phyloP scores from a whole-genome alignment of 768 basidiomycete genomes.

The Leccinum sublutescens region DNA sequence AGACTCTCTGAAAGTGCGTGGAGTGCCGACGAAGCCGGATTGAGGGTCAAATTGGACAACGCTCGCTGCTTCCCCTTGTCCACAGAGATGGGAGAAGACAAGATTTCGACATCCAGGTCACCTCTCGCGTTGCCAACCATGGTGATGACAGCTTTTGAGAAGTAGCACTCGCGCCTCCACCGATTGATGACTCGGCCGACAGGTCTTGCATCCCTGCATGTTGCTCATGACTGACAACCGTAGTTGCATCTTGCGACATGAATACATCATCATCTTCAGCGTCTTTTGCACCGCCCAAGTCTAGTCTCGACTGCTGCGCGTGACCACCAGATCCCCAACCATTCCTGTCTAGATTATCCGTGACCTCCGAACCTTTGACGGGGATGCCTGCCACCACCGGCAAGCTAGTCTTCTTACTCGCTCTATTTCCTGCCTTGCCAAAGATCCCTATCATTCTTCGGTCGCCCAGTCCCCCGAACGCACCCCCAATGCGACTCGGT shows the following conservation, averaged over 20 bases:
- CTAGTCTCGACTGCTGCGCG: neutral
- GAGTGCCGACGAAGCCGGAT: constrained; percentile 10
- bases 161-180: no score
- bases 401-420: constrained; percentile 44
- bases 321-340: neutral
- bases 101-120: constrained; percentile 13
- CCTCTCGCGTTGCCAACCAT: constrained; percentile 4
- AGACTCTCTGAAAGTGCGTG: no score
- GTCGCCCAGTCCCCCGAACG: neutral
- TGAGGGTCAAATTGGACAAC: constrained; percentile 19
- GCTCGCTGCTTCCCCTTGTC: constrained; percentile 27
- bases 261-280: constrained; percentile 10
- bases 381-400: constrained; percentile 47
- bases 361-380: constrained; percentile 36
- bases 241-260: neutral
- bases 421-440: constrained; percentile 27
- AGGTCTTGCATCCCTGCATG: constrained; percentile 2
- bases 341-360: neutral
- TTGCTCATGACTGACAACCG: no score
- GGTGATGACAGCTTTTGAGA: neutral
- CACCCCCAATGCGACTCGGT: constrained; percentile 4
- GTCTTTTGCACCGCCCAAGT: neutral
- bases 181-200: neutral
- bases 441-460: constrained; percentile 21
- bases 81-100: constrained; percentile 13